These are phyloP conservation scores for Fonsecaea erecta DNA, from an alignment of 2,329 filamentous ascomycete genomes.

Conservation along the genomic window DNA sequence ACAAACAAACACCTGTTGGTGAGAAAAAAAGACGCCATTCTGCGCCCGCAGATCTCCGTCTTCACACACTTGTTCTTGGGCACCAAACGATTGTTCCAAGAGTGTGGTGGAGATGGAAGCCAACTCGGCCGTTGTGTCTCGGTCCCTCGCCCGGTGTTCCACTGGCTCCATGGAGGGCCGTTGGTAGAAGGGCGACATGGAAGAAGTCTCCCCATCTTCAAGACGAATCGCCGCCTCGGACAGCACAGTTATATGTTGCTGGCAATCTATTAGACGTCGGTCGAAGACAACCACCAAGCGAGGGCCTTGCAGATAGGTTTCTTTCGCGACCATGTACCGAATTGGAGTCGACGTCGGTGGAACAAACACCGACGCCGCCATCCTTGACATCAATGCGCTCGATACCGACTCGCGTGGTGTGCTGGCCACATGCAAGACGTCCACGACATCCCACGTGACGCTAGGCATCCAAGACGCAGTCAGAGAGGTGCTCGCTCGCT, in stretches of 20 bases:
- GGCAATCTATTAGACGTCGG: background rate
- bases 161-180: background rate
- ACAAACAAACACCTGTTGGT: background rate
- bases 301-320: background rate
- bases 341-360: conserved; percentile 51
- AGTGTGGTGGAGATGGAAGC: background rate
- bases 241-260: background rate
- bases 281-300: background rate
- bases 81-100: no score
- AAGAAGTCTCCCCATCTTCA: background rate
- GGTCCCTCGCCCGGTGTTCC: background rate
- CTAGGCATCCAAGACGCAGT: conserved; percentile 56
- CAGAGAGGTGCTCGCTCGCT: conserved; percentile 48
- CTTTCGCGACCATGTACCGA: conserved; percentile 46
- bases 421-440: conserved; percentile 55
- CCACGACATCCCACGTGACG: conserved; percentile 58
- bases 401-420: conserved; percentile 48
- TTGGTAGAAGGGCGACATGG: background rate
- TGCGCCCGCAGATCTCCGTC: conserved; percentile 16
- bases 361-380: conserved; percentile 52
- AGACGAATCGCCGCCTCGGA: background rate
- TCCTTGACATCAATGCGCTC: conserved; percentile 50
- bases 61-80: no score
- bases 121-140: background rate
- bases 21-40: background rate